Evolutionary conservation across 2,329 filamentous ascomycete species (phyloP), one percentile per base, ranked within the genome.

Genomic region (Xylariales sp.): DNA sequence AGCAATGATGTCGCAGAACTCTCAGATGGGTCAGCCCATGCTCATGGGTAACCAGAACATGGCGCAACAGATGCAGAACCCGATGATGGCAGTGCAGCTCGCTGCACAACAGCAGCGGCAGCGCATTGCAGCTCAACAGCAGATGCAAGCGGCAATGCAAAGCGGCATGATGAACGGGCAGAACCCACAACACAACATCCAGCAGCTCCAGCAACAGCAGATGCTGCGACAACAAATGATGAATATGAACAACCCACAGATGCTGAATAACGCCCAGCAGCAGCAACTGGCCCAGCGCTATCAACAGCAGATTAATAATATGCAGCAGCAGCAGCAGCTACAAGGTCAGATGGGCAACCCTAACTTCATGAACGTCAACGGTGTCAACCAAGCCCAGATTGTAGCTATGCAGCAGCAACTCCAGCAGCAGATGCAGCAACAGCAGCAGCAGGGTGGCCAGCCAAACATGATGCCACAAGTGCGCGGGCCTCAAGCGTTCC

Each of bases 1-100:
- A 30, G 67, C 65, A 27, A 74, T 76, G 66, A 75, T 81, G 69
- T 65, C 71, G 1, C 73, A 77, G 40, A 69, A 67, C 43, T 74
- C 73, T 41, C 74, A 76, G 49, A 70, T 78, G 59, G 67, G 69
- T 17, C 67, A 69, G 42, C 57, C 60, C 36, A 70, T 77, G 59
- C 69, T 77, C 56, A 74, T 79, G 64, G 67, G 68, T 41, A 67
- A 66, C 43, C 71, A 67, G 40, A 47, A 42, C 30, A 49, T 56
- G 49, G 41, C 34, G 33, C 53, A 50, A 31, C 41, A 34, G 21
- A 61, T 66, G 47, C 51, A 51, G 10, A 62, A 60, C 31, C 51
- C 60, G 29, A 62, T 70, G 52, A 59, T 78, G 25, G 65, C 56
- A 14, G 57, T 65, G 0, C 66, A 67, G 5, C 72, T 78, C 41